phyloP scores from a whole-genome alignment of 371 early-diverging fungal species.

The Mucor plumbeus region DNA sequence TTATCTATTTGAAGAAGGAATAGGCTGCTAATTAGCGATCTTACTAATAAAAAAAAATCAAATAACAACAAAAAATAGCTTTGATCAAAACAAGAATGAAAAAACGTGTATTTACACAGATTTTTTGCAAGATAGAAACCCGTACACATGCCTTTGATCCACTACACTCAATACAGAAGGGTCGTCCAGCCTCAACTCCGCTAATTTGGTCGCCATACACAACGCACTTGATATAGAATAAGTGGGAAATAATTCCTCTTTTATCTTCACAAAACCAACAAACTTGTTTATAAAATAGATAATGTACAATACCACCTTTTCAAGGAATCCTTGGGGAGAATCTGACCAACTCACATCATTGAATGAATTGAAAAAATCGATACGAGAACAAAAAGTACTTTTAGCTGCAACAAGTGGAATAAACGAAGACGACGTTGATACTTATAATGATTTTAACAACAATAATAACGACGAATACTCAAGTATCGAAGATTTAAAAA shows the following conservation, averaged over 20 bases:
- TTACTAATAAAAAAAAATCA: no score
- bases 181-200: background rate
- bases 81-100: background rate
- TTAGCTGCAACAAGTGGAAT: slow-evolving; percentile 9
- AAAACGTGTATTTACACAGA: background rate
- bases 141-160: background rate
- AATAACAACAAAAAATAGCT: no score
- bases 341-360: background rate
- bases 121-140: background rate
- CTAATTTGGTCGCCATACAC: background rate
- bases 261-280: no score
- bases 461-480: background rate
- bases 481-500: slow-evolving; percentile 34
- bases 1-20: no score
- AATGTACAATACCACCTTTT: slow-evolving; percentile 15
- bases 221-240: no score
- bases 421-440: background rate
- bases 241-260: no score
- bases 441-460: background rate
- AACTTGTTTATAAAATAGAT: background rate
- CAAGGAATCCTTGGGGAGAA: slow-evolving; percentile 19
- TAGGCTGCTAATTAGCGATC: no score
- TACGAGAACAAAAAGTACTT: slow-evolving; percentile 32
- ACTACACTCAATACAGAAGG: background rate
- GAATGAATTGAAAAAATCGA: slow-evolving; percentile 21